phyloP scores from a whole-genome alignment of 352 stramenopile species.

The Phytophthora multivora region DNA sequence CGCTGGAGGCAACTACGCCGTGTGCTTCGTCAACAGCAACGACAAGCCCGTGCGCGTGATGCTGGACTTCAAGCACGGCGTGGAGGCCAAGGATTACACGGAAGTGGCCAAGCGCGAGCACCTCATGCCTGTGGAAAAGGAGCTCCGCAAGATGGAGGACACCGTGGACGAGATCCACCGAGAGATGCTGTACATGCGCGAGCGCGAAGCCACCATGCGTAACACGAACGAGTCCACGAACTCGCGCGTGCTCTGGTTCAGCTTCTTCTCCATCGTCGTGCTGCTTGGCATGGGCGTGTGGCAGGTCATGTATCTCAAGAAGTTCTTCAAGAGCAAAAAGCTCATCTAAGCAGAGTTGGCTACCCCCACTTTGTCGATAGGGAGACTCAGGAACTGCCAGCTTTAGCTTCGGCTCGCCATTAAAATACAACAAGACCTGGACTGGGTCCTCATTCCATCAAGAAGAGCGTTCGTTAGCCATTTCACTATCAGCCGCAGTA shows the following conservation, averaged over 20 bases:
- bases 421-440: slow-evolving; percentile 28
- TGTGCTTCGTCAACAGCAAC: slow-evolving; percentile 87
- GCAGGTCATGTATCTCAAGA: slow-evolving; percentile 91
- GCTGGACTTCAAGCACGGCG: slow-evolving; percentile 89
- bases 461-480: background rate
- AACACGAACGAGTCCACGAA: slow-evolving; percentile 92
- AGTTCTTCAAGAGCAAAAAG: slow-evolving; percentile 94
- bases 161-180: slow-evolving; percentile 89
- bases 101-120: slow-evolving; percentile 90
- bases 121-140: slow-evolving; percentile 88
- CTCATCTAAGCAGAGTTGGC: slow-evolving; percentile 65
- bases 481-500: too few relatives aligned
- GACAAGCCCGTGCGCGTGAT: slow-evolving; percentile 73
- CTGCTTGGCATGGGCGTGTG: slow-evolving; percentile 86
- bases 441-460: slow-evolving; percentile 13
- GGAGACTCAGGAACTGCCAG: too few relatives aligned
- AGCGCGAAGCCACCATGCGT: slow-evolving; percentile 84
- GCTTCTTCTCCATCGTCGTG: slow-evolving; percentile 88
- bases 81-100: slow-evolving; percentile 90
- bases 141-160: slow-evolving; percentile 91
- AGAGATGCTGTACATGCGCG: slow-evolving; percentile 91
- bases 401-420: background rate
- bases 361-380: background rate
- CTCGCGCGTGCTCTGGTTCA: slow-evolving; percentile 90
- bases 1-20: slow-evolving; percentile 64